A percentile compares a stretch with the other conserved stretches of the same genome.
Evolutionary conservation across 768 basidiomycete species (phyloP).

Genomic region (Trametes elegans): DNA sequence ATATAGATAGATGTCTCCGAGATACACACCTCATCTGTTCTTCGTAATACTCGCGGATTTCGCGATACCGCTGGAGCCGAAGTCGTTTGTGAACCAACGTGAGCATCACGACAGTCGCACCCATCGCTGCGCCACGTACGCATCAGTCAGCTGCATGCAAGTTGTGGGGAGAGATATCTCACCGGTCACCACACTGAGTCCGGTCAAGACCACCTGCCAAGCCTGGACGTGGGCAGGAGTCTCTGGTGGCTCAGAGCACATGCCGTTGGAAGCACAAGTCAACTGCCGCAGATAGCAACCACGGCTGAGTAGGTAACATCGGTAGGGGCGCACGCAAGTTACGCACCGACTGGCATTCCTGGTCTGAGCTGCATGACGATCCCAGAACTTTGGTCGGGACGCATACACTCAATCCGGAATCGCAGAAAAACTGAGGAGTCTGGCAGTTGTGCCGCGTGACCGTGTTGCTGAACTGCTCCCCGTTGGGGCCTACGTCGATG

Average conservation of each 20-base stretch:
- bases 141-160: not conserved
- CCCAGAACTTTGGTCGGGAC: slow-evolving; percentile 43
- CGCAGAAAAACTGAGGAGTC: slow-evolving; percentile 53
- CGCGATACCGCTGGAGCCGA: slow-evolving; percentile 37
- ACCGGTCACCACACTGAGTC: slow-evolving; percentile 40
- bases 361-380: slow-evolving; percentile 45
- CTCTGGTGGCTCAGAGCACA: slow-evolving; percentile 37
- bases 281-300: slow-evolving; percentile 15
- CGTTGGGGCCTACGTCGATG: slow-evolving; percentile 41
- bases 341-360: slow-evolving; percentile 49
- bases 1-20: too few relatives aligned
- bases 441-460: slow-evolving; percentile 61
- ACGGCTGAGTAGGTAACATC: not conserved
- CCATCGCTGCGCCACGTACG: slow-evolving; percentile 36
- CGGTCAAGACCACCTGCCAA: slow-evolving; percentile 45
- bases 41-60: slow-evolving; percentile 46
- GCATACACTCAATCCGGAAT: slow-evolving; percentile 42
- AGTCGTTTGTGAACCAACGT: slow-evolving; percentile 42
- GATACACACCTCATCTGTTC: slow-evolving; percentile 40
- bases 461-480: slow-evolving; percentile 42
- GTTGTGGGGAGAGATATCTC: slow-evolving; percentile 8
- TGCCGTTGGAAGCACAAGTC: slow-evolving; percentile 31
- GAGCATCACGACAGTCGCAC: slow-evolving; percentile 36
- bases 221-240: slow-evolving; percentile 38
- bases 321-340: not conserved